A percentile compares a stretch with the other conserved stretches of the same genome.
Conservation (phyloP, 768 basidiomycete genomes). For the Tulasnella calospora region DNA sequence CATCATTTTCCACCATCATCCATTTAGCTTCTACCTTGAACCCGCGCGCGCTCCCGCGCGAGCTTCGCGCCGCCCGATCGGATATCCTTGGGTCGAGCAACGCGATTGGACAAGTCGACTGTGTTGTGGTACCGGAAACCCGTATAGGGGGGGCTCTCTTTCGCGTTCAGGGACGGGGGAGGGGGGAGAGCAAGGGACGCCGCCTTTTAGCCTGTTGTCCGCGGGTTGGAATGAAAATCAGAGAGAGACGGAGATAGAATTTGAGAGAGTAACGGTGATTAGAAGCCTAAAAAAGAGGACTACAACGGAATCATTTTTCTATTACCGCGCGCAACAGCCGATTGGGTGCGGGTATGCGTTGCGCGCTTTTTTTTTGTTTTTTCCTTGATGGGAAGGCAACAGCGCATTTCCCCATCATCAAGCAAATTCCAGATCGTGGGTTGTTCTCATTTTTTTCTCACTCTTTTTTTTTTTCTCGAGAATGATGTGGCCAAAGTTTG, state of each 20-base stretch:
- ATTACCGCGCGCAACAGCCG: too few relatives aligned
- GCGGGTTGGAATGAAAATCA: background rate
- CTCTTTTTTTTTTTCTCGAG: background rate
- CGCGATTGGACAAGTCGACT: background rate
- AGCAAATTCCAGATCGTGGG: background rate
- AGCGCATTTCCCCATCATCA: background rate
- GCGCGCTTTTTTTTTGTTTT: too few relatives aligned
- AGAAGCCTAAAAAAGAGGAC: too few relatives aligned
- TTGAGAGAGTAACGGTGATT: background rate
- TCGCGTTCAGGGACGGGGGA: background rate
- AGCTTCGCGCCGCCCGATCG: background rate
- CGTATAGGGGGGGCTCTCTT: background rate
- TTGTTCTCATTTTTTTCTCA: too few relatives aligned
- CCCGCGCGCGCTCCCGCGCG: too few relatives aligned
- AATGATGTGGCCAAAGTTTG: background rate
- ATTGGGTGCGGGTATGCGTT: too few relatives aligned
- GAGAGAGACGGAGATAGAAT: background rate
- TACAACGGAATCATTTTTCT: too few relatives aligned
- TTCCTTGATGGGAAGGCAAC: background rate
- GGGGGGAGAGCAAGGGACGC: background rate
- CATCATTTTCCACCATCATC: background rate
- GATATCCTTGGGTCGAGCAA: background rate
- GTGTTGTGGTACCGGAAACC: background rate
- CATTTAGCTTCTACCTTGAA: too few relatives aligned
- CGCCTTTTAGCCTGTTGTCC: background rate